Evolutionary conservation across 2,329 filamentous ascomycete genomes (phyloP).

Genomic region (Colletotrichum theobromicola): DNA sequence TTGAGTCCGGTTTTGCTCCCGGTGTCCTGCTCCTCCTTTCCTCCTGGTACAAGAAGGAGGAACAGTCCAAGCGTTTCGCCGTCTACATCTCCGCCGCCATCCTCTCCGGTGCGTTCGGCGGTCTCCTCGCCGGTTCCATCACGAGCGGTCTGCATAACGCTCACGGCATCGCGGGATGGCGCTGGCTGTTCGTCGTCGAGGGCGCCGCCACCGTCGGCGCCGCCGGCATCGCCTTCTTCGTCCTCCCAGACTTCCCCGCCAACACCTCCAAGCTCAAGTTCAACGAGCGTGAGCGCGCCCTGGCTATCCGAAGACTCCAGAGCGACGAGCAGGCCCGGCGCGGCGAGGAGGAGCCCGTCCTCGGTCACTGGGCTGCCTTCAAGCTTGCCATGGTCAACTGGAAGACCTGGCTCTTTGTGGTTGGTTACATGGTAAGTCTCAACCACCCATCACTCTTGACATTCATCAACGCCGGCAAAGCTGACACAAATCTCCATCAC

Average conservation of each 20-base stretch:
- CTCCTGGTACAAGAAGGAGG: conserved; percentile 64
- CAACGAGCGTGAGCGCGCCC: conserved; percentile 60
- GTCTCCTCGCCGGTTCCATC: conserved; percentile 66
- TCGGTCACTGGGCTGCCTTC: conserved; percentile 16
- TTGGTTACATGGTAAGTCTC: conserved; percentile 42
- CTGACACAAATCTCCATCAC: not conserved
- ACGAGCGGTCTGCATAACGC: conserved; percentile 58
- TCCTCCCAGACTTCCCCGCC: conserved; percentile 74
- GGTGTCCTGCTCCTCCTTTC: conserved; percentile 66
- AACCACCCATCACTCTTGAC: not conserved
- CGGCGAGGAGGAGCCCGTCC: conserved; percentile 66
- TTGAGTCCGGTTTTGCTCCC: conserved; percentile 65
- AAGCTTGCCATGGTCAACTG: conserved; percentile 39
- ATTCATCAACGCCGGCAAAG: conserved; percentile 29
- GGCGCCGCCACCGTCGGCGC: conserved; percentile 69
- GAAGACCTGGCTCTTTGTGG: conserved; percentile 42
- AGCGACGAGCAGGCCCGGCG: conserved; percentile 66
- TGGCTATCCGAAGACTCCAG: conserved; percentile 66
- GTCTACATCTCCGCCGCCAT: conserved; percentile 77
- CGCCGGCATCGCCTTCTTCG: conserved; percentile 67
- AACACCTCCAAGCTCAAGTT: conserved; percentile 57
- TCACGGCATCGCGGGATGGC: conserved; percentile 51
- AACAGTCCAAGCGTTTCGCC: conserved; percentile 46
- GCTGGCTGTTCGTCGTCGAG: conserved; percentile 65
- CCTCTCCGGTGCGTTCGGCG: conserved; percentile 70